Evolutionary conservation across 2,329 filamentous ascomycete species (phyloP), one percentile per base, ranked within the genome.

Genomic region (Lecanicillium sp.): DNA sequence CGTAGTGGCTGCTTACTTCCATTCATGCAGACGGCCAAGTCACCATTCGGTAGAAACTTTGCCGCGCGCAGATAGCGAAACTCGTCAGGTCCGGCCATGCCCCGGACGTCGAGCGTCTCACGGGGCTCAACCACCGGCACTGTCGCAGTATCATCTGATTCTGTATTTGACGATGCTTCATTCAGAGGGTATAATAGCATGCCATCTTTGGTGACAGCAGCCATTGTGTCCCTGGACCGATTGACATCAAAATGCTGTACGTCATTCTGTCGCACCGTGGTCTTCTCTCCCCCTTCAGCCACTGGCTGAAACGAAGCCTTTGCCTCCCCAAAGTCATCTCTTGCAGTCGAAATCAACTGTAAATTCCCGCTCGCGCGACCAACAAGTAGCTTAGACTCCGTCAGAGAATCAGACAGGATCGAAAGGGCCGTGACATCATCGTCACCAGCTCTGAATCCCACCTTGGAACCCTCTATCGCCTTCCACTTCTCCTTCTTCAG

Each of bases 281-380:
- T 4, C 2, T 32, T 20, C 5, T 41, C 20, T 3, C 28, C 8
- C n/a, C n/a, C n/a, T 12, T 30, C 36, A 7, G 29, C 7, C 17
- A 33, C 29, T 14, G 39, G 39, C 14, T 40, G 35, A 37, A 36
- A 48, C 48, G 44, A 48, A 29, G 29, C 42, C 55, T 48, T 39
- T 25, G 48, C 57, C 45, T 39, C 53, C 33, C 17, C 39, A 30
- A 42, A 52, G 27, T 34, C 59, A 9, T 48, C 46, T 2, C 53
- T 46, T 12, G 54, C 55, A 11, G 58, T 58, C 3, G 64, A 64
- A 4, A 68, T 36, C 5, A 70, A 48, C 11, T 59, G 52, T 6
- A 71, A 44, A 14, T 63, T 49, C 3, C 68, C 68, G 44, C 61
- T 68, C 3, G 66, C 61, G 28, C 67, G 57, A 7, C 65, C 66